These are phyloP conservation scores for Sclerotinia borealis DNA, from an alignment of 2,329 filamentous ascomycete species.

Conservation along the genomic window DNA sequence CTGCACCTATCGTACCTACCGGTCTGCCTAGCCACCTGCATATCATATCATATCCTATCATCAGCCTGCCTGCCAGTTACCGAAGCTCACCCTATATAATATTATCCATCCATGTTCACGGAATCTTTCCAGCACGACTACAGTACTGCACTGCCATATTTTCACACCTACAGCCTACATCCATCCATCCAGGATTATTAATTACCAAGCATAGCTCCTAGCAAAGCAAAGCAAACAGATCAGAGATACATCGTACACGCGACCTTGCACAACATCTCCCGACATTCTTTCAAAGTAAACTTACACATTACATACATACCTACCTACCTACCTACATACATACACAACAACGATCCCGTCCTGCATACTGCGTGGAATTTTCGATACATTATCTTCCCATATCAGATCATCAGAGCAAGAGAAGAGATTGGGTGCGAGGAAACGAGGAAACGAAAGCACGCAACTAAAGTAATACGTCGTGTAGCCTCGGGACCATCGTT, in stretches of 20 bases:
- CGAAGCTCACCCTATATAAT: conserved; percentile 3
- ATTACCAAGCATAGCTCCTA: background rate
- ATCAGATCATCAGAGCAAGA: background rate
- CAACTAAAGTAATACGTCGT: background rate
- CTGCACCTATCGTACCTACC: too few relatives aligned
- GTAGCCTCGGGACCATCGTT: background rate
- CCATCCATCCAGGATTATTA: background rate
- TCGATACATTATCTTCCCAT: conserved; percentile 7
- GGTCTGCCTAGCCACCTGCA: conserved; percentile 4
- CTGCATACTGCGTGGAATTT: conserved; percentile 7
- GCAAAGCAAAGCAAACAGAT: conserved; percentile 6
- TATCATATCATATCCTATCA: conserved; percentile 8
- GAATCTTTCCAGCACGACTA: background rate
- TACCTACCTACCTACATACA: background rate
- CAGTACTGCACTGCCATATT: background rate
- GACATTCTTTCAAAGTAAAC: background rate
- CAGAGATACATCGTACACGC: conserved; percentile 1
- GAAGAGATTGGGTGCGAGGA: background rate
- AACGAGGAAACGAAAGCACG: background rate
- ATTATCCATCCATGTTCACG: background rate
- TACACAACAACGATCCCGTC: background rate
- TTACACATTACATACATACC: background rate
- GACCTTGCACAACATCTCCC: conserved; percentile 2
- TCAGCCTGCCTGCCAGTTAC: background rate
- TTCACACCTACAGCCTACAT: background rate